phyloP scores from a whole-genome alignment of 306 rosid species.

The Erythrophleum fordii region DNA sequence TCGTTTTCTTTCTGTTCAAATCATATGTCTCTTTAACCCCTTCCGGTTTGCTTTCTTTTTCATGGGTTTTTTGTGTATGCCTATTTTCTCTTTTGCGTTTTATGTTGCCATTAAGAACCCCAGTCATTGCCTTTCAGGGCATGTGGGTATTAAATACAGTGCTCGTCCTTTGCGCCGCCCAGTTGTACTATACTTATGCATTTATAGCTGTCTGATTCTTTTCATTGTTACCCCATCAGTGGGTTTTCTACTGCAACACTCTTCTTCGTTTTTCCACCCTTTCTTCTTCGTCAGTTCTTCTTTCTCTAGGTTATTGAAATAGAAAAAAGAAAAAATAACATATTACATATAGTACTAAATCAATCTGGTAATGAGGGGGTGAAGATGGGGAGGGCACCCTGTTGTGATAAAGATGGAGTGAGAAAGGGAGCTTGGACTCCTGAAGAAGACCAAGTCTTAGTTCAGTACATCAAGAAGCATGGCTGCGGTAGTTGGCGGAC shows the following conservation, averaged over 20 bases:
- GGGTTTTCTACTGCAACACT: slow-evolving; percentile 10
- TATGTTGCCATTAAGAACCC: not conserved
- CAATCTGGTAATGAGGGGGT: slow-evolving; percentile 1
- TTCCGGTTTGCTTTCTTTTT: not conserved
- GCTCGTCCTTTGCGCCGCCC: slow-evolving; percentile 11
- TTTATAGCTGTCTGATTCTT: slow-evolving; percentile 6
- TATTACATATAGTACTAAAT: not conserved
- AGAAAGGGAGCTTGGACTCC: slow-evolving; percentile 62
- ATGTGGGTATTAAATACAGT: not conserved
- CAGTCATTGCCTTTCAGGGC: slow-evolving; percentile 6
- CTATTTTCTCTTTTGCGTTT: not conserved
- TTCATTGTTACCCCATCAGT: not conserved
- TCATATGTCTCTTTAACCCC: not conserved
- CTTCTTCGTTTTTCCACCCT: not conserved
- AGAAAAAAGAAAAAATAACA: not conserved
- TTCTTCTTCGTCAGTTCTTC: not conserved
- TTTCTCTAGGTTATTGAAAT: not conserved
- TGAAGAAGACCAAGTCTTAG: slow-evolving; percentile 58
- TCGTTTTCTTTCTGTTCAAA: not conserved
- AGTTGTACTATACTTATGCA: not conserved
- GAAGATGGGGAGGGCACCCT: slow-evolving; percentile 26
- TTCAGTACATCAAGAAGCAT: slow-evolving; percentile 50
- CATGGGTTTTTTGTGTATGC: not conserved
- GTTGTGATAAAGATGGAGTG: slow-evolving; percentile 24
- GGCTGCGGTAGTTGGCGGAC: slow-evolving; percentile 67